A percentile compares a stretch with the other conserved stretches of the same genome.
These are phyloP conservation scores for Kodamaea neixiangensis DNA, from an alignment of 805 yeast species.

Conservation along the genomic window DNA sequence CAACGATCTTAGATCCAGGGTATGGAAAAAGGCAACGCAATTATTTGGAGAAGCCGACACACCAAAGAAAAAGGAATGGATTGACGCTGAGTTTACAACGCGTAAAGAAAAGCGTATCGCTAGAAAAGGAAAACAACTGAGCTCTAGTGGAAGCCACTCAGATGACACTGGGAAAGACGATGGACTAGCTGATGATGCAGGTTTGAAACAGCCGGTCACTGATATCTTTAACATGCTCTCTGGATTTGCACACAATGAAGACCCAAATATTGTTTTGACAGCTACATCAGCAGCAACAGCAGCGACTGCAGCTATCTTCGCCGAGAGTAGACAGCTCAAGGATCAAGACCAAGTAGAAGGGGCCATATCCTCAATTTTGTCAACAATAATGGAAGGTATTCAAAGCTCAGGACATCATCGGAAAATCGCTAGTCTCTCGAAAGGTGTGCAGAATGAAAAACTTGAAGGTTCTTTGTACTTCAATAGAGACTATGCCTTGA, in stretches of 20 bases:
- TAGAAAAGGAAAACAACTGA: slow-evolving; percentile 13
- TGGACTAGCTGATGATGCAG: slow-evolving; percentile 24
- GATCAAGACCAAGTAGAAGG: slow-evolving; percentile 25
- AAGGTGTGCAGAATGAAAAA: slow-evolving; percentile 15
- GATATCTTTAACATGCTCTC: slow-evolving; percentile 40
- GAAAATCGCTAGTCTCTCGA: slow-evolving; percentile 24
- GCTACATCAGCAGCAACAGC: slow-evolving; percentile 41
- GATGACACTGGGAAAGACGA: slow-evolving; percentile 14
- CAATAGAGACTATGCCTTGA: background rate
- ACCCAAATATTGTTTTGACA: slow-evolving; percentile 32
- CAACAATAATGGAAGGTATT: slow-evolving; percentile 25
- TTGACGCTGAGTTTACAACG: slow-evolving; percentile 67
- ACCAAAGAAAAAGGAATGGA: slow-evolving; percentile 63
- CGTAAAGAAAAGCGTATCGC: slow-evolving; percentile 60
- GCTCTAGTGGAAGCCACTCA: background rate
- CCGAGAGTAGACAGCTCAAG: slow-evolving; percentile 22
- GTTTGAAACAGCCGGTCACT: slow-evolving; percentile 26
- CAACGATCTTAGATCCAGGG: slow-evolving; percentile 79
- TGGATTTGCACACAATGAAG: slow-evolving; percentile 33
- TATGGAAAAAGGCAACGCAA: slow-evolving; percentile 67
- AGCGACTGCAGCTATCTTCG: slow-evolving; percentile 39
- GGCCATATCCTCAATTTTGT: slow-evolving; percentile 24
- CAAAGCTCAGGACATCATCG: slow-evolving; percentile 24
- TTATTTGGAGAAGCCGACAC: slow-evolving; percentile 65
- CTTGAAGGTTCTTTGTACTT: background rate